These are phyloP conservation scores for Trichoderma guizhouense DNA, from an alignment of 2,329 filamentous ascomycete species.

Conservation along the genomic window DNA sequence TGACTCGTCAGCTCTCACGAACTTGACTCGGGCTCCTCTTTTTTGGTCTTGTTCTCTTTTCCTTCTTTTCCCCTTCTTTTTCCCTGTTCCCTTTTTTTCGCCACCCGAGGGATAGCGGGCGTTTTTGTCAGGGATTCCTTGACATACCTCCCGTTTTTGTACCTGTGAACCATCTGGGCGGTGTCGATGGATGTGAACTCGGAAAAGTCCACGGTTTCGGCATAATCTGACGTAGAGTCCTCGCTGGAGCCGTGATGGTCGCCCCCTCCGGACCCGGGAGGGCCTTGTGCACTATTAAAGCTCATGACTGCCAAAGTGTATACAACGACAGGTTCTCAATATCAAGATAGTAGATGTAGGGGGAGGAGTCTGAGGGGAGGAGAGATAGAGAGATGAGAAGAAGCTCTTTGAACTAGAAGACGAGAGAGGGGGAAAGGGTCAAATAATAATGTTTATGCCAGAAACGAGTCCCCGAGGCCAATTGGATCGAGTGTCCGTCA, in stretches of 20 bases:
- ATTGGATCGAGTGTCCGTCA: background rate
- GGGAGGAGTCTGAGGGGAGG: background rate
- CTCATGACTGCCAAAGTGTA: background rate
- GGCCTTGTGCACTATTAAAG: background rate
- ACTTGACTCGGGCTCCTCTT: background rate
- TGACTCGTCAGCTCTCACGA: background rate
- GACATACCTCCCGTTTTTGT: slow-evolving; percentile 37
- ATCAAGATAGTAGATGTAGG: background rate
- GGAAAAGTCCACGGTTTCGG: slow-evolving; percentile 35
- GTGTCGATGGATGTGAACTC: slow-evolving; percentile 41
- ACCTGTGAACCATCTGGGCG: slow-evolving; percentile 31
- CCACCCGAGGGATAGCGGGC: background rate
- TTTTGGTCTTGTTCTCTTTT: background rate
- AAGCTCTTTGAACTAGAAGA: background rate
- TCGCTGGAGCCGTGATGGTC: slow-evolving; percentile 25
- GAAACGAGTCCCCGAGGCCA: background rate
- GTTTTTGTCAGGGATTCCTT: background rate
- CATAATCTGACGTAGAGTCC: slow-evolving; percentile 40
- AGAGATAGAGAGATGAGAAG: background rate
- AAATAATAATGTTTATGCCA: background rate
- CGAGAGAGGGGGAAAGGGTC: background rate
- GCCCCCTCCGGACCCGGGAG: slow-evolving; percentile 21
- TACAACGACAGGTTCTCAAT: background rate
- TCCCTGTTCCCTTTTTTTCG: background rate
- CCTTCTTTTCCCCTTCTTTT: background rate